Conservation (phyloP, 2,329 filamentous ascomycete genomes). For the Pseudodiploospora longispora region DNA sequence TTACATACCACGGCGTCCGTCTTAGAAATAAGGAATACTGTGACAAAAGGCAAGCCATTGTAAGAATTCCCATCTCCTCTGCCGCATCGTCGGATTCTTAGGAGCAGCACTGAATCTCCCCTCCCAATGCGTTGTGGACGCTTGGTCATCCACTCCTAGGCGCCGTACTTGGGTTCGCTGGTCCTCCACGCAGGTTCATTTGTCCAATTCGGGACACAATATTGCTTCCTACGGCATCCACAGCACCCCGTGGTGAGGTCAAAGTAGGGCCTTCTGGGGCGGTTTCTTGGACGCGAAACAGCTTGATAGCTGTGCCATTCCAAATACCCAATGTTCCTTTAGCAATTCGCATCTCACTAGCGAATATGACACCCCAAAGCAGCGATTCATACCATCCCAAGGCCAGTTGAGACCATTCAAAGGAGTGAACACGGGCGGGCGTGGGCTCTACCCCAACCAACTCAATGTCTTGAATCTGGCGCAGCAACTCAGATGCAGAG, state of each 20-base stretch:
- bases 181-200: slow-evolving; percentile 57
- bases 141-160: slow-evolving; percentile 3
- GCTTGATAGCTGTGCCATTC: slow-evolving; percentile 80
- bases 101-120: too few relatives aligned
- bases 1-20: too few relatives aligned
- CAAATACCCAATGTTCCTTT: slow-evolving; percentile 87
- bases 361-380: slow-evolving; percentile 89
- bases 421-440: slow-evolving; percentile 72
- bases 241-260: slow-evolving; percentile 77
- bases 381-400: slow-evolving; percentile 95
- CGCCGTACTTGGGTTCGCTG: slow-evolving; percentile 13
- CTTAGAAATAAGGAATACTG: too few relatives aligned
- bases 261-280: slow-evolving; percentile 72
- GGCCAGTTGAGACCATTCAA: slow-evolving; percentile 86
- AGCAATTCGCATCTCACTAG: slow-evolving; percentile 77
- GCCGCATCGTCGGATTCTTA: too few relatives aligned
- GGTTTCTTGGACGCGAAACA: slow-evolving; percentile 86
- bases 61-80: too few relatives aligned
- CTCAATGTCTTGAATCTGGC: slow-evolving; percentile 50
- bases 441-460: slow-evolving; percentile 68
- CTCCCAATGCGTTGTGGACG: too few relatives aligned
- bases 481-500: slow-evolving; percentile 37
- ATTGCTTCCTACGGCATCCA: slow-evolving; percentile 87
- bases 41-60: too few relatives aligned
- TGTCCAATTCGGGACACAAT: slow-evolving; percentile 80